These are phyloP conservation scores for Spirogloea muscicola DNA, from an alignment of 139 green algal genomes.

Conservation along the genomic window DNA sequence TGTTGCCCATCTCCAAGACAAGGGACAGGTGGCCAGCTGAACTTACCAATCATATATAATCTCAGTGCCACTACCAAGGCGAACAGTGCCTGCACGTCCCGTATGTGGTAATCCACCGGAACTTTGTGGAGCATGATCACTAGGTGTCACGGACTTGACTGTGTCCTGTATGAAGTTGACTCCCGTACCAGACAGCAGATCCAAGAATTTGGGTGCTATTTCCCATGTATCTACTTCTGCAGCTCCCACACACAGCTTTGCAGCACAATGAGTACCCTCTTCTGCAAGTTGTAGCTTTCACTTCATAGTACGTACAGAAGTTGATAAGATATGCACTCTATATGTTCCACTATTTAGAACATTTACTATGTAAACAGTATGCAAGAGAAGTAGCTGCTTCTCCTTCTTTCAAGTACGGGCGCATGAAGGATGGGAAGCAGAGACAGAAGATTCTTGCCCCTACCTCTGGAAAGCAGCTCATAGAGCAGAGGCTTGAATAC, in stretches of 20 bases:
- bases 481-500: constrained; percentile 99
- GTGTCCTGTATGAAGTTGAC: constrained; percentile 76
- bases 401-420: background rate
- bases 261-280: too few species aligned
- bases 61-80: constrained; percentile 37
- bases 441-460: background rate
- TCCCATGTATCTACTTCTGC: constrained; percentile 65
- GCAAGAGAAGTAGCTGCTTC: background rate
- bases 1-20: too few species aligned
- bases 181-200: constrained; percentile 81
- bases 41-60: constrained; percentile 51
- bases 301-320: too few species aligned
- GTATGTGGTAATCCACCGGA: background rate
- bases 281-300: too few species aligned
- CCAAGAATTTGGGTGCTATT: constrained; percentile 77
- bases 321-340: too few species aligned
- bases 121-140: background rate
- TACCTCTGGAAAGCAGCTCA: constrained; percentile 81
- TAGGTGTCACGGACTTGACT: constrained; percentile 46
- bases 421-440: background rate
- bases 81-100: constrained; percentile 23
- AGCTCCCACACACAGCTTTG: too few species aligned
- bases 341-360: background rate
- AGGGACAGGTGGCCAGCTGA: too few species aligned
- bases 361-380: background rate